Base-by-base conservation (phyloP, 495 filamentous ascomycete species). In the Aspergillus bertholletiae region DNA sequence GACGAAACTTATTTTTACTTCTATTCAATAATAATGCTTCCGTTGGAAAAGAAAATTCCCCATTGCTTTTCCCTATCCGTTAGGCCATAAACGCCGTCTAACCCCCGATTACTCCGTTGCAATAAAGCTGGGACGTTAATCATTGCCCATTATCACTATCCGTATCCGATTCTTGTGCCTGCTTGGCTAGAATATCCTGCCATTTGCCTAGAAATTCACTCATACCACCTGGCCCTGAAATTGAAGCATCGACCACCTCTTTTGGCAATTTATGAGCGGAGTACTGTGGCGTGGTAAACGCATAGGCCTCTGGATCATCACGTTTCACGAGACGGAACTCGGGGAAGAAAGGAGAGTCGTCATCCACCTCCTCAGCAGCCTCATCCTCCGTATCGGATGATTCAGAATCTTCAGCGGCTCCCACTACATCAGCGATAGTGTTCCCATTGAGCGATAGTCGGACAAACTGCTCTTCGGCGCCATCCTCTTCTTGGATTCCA, bases 211-310 rank as follows among this genome's bases (percentile, higher is more conserved):
- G 85, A 74, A 97, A 96, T 70, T 96, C 92, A 53, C 84, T 80
- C 79, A 97, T 83, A 2, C 94, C 94, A 11, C 76, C 77, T 12
- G 67, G 63, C 5, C 74, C 74, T 1, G 82, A 82, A 47, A 86
- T 65, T 44, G 89, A 88, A 2, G 94, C 94, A 64, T 98, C 92
- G 18, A 97, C 94, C 20, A 99, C 88, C 49, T 99, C 94, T 67
- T 83, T 88, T 7, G 94, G 94, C 57, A 99, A 66, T 71, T 99
- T 99, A 65, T 96, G 93, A 28, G 94, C 92, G 57, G 90, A 95
- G 66, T 95, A 97, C 69, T 93, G 89, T 15, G 90, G 81, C 9
- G 90, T 88, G 35, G 74, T 84, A 68, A 97, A 96, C 28, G 82
- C 83, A 62, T 91, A 96, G 0, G 90, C 89, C 57, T 93, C 88